A percentile compares a stretch with the other conserved stretches of the same genome.
Conservation (phyloP, 345 rosid species). For the Heritiera fomes region DNA sequence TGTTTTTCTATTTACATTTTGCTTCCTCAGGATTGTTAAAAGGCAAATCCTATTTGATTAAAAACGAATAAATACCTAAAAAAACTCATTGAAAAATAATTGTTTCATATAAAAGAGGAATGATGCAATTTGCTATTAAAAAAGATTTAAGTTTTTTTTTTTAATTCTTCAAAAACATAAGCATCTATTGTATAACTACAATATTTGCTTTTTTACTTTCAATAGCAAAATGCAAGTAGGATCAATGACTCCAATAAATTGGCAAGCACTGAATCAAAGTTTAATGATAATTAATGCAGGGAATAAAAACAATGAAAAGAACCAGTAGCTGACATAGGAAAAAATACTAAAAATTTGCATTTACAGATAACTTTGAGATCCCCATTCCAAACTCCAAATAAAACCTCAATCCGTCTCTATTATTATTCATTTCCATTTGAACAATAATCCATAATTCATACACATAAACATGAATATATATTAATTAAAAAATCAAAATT, state of each 20-base stretch:
- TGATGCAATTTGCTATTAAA: neutral
- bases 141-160: neutral
- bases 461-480: too few relatives aligned
- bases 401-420: neutral
- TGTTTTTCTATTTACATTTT: neutral
- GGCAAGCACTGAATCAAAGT: neutral
- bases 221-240: neutral
- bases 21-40: neutral
- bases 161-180: neutral
- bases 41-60: neutral
- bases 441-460: neutral
- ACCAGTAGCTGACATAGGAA: too few relatives aligned
- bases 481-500: neutral
- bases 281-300: neutral
- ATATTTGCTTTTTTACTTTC: neutral
- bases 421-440: neutral
- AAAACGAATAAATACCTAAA: neutral
- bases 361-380: neutral
- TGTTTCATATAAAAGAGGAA: neutral
- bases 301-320: neutral
- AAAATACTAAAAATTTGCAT: neutral
- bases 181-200: neutral
- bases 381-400: neutral
- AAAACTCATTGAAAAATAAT: neutral
- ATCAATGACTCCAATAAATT: neutral